Evolutionary conservation across 2,329 filamentous ascomycete genomes (phyloP).

Genomic region (Colletotrichum sp.): DNA sequence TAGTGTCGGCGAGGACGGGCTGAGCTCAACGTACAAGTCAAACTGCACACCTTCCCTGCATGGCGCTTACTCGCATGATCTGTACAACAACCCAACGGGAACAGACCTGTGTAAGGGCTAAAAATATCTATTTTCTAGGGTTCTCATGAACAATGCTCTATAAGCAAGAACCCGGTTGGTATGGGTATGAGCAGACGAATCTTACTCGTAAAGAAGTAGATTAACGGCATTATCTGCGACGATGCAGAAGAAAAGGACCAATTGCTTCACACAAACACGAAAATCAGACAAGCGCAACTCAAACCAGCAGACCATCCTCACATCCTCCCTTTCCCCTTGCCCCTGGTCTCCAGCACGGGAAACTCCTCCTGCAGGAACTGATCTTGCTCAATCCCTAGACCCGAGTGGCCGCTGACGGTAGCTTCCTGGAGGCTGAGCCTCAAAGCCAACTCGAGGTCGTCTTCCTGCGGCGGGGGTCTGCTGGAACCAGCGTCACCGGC

Average conservation of each 20-base stretch:
- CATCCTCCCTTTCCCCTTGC: constrained; percentile 50
- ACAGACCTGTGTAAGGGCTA: neutral
- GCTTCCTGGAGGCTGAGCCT: constrained; percentile 47
- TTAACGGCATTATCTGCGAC: neutral
- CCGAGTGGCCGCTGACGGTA: constrained; percentile 29
- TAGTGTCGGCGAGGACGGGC: neutral
- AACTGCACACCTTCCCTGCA: neutral
- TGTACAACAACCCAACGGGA: neutral
- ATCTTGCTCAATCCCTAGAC: constrained; percentile 29
- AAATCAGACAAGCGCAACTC: neutral
- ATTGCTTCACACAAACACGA: neutral
- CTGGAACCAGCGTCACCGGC: constrained; percentile 46
- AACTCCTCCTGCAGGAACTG: constrained; percentile 39
- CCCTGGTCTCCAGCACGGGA: constrained; percentile 42
- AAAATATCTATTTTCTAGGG: neutral
- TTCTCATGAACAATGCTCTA: neutral
- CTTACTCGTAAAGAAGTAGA: neutral
- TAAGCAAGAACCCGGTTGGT: neutral
- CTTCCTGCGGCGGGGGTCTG: constrained; percentile 52
- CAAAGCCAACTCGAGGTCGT: constrained; percentile 65
- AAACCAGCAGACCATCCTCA: constrained; percentile 1
- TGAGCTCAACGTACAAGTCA: neutral
- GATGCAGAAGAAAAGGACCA: neutral
- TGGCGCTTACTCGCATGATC: neutral
- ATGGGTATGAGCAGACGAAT: neutral